Evolutionary conservation across 805 yeast genomes (phyloP), one percentile per base, ranked within the genome.

Genomic region (Vanderwaltozyma verrucispora): DNA sequence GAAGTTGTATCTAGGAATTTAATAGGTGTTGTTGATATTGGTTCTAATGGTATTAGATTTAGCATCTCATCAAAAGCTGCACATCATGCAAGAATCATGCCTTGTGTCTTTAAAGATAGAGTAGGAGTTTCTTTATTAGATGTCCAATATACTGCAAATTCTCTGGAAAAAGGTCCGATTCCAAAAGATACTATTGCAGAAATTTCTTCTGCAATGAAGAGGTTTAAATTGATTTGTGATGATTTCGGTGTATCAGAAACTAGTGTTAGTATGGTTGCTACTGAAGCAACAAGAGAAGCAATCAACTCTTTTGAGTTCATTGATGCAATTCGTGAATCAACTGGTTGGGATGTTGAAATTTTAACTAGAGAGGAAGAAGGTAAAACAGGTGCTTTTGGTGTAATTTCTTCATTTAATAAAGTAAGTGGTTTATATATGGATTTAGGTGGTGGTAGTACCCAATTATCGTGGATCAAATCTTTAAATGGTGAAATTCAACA

Each of bases 231-330:
- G 46, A 77, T 80, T 30, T 82, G 89, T 54, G 75, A 70, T 37
- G 86, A 79, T 56, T 81, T 81, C 50, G 86, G 85, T 18, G 87
- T 81, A 2, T 70, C 75, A 6, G 69, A 68, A 36, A 55, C 66
- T 13, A 71, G 77, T 14, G 83, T 80, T 11, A 62, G 73, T 41
- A 78, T 81, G 1, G 77, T 80, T 16, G 86, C 85, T 8, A 79
- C 88, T 0, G 86, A 80, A 47, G 85, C 86, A 1, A 75, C 82
- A 0, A 68, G 85, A 49, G 78, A 75, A 44, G 85, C 86, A 2
- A 62, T 76, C 5, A 80, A 80, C 47, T 70, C 79, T 0, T 68
- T 67, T 33, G 77, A 74, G 38, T 73, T 81, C 48, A 65, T 76
- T 29, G 67, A 67, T 16, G 71, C 75, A 4, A 71, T 81, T 21